A percentile compares a stretch with the other conserved stretches of the same genome.
Conservation (phyloP, 305 asterid genomes). For the Caryopteris hybrid region DNA sequence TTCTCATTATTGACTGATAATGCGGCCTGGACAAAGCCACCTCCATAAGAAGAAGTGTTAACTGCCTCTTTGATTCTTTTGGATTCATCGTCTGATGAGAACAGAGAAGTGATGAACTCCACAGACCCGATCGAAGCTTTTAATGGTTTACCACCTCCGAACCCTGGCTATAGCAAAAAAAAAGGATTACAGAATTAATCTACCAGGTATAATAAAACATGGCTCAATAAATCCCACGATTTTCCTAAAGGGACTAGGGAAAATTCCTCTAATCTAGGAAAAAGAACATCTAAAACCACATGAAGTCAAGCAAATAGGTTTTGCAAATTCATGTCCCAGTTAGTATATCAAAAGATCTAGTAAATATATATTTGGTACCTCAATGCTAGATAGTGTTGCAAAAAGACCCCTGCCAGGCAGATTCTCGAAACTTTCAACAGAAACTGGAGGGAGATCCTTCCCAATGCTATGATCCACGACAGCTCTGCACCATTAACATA, state of each 20-base stretch:
- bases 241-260: background rate
- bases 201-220: constrained; percentile 11
- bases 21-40: constrained; percentile 82
- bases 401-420: constrained; percentile 94
- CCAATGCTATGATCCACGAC: constrained; percentile 92
- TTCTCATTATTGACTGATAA: constrained; percentile 81
- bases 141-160: constrained; percentile 72
- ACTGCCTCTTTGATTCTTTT: constrained; percentile 67
- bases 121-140: constrained; percentile 95
- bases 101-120: constrained; percentile 85
- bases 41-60: constrained; percentile 66
- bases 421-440: constrained; percentile 87
- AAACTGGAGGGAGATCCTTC: constrained; percentile 89
- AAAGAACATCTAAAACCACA: background rate
- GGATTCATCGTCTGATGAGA: constrained; percentile 67
- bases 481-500: constrained; percentile 62
- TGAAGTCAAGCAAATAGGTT: background rate
- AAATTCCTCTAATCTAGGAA: constrained; percentile 2
- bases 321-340: background rate
- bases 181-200: constrained; percentile 25
- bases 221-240: constrained; percentile 1
- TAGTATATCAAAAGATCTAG: background rate
- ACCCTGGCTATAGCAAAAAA: constrained; percentile 66
- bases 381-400: constrained; percentile 77
- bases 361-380: constrained; percentile 47